These are phyloP conservation scores for Omphalea diandra DNA, from an alignment of 441 rosid genomes.

Conservation along the genomic window DNA sequence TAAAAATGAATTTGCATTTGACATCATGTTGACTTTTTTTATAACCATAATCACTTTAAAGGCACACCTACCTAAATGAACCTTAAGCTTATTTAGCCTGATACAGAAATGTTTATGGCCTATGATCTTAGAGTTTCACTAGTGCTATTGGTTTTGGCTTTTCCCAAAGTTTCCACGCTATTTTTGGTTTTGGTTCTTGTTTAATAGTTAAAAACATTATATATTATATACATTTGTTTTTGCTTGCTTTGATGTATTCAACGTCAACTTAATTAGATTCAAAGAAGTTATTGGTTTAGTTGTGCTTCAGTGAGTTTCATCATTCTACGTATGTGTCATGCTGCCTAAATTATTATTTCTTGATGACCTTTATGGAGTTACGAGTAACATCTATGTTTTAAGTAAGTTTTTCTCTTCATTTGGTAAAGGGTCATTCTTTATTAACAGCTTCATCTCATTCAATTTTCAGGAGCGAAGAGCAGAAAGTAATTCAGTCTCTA, in stretches of 20 bases:
- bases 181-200: no score
- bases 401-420: background rate
- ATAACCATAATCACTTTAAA: no score
- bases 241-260: no score
- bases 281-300: no score
- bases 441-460: background rate
- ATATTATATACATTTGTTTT: no score
- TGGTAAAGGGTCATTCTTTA: background rate
- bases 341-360: background rate
- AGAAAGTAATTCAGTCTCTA: constrained; percentile 27
- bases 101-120: background rate
- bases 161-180: background rate
- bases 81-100: background rate
- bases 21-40: no score
- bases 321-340: background rate
- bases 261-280: background rate
- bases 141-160: background rate
- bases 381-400: background rate
- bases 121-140: background rate
- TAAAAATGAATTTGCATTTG: no score
- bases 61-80: no score
- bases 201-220: no score
- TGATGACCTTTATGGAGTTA: background rate
- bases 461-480: constrained; percentile 36
- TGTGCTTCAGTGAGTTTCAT: background rate